Conservation (phyloP, 2,329 filamentous ascomycete species). For the Didymella arachidicola region DNA sequence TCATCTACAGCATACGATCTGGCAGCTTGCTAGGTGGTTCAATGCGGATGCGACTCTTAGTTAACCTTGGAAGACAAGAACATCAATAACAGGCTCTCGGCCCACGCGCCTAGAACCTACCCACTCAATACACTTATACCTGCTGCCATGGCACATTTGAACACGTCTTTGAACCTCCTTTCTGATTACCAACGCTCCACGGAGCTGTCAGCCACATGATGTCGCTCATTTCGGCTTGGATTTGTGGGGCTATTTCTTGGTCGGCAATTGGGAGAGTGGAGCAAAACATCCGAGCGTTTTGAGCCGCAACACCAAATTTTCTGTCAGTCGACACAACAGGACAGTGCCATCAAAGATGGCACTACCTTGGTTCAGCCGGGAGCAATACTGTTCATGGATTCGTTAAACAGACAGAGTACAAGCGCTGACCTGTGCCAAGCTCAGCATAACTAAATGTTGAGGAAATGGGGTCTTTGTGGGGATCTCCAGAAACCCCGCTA, state of each 20-base stretch:
- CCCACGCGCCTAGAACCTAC: too few species aligned
- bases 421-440: background rate
- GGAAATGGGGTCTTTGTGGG: background rate
- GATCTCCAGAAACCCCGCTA: constrained; percentile 1
- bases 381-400: background rate
- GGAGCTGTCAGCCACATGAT: background rate
- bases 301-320: background rate
- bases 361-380: background rate
- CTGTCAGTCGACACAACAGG: background rate
- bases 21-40: too few species aligned
- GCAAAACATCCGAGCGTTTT: background rate
- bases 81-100: too few species aligned
- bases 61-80: too few species aligned
- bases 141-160: background rate
- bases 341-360: background rate
- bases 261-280: background rate
- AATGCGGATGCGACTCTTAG: too few species aligned
- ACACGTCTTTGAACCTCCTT: background rate
- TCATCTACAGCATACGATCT: too few species aligned
- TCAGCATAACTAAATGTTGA: background rate
- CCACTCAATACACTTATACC: too few species aligned
- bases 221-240: background rate
- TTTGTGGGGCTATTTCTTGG: background rate
- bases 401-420: background rate
- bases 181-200: background rate